Conservation (phyloP, 306 rosid species). For the Rosa persica region DNA sequence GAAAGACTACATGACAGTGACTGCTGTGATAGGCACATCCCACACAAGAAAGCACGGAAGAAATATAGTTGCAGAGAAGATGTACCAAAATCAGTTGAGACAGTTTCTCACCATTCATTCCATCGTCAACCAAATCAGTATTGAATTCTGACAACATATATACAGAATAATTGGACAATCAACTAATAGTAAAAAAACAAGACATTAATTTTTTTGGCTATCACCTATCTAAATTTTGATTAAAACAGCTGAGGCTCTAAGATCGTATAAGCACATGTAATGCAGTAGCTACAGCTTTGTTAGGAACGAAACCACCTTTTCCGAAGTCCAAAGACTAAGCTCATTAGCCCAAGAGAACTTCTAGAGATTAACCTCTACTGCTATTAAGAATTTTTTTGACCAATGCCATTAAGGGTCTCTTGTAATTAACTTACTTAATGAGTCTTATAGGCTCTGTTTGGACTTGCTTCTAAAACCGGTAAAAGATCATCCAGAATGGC, state of each 20-base stretch:
- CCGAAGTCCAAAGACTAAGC: background rate
- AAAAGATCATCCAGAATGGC: background rate
- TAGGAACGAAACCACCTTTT: background rate
- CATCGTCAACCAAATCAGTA: constrained; percentile 6
- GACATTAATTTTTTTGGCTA: background rate
- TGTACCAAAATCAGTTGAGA: constrained; percentile 20
- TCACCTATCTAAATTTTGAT: background rate
- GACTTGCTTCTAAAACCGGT: background rate
- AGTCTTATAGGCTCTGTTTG: background rate
- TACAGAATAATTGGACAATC: constrained; percentile 9
- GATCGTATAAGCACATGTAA: background rate
- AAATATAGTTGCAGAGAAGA: constrained; percentile 28
- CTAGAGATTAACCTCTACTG: background rate
- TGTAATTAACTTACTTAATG: background rate
- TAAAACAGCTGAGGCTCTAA: background rate
- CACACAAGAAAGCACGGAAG: constrained; percentile 12
- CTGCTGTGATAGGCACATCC: constrained; percentile 32
- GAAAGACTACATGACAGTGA: constrained; percentile 30
- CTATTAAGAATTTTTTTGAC: background rate
- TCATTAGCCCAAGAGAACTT: background rate
- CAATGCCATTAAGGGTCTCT: too few relatives aligned
- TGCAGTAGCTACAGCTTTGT: background rate
- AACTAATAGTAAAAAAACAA: background rate
- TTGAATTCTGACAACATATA: background rate
- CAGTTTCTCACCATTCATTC: constrained; percentile 18